phyloP scores from a whole-genome alignment of 768 basidiomycete genomes.

The Amanita rubescens region DNA sequence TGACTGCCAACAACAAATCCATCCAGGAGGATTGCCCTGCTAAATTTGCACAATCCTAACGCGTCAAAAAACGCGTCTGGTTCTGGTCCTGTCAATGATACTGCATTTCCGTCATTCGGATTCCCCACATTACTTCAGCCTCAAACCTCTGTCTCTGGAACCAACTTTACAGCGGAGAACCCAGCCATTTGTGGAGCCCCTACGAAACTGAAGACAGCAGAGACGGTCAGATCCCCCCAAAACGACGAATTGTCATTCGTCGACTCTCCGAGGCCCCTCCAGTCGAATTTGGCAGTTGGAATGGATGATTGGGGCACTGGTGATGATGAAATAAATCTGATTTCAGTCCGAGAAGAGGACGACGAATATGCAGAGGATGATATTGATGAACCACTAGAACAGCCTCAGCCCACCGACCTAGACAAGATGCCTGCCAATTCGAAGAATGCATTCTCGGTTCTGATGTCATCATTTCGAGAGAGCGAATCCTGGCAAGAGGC shows the following conservation, averaged over 20 bases:
- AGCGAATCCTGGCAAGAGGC: constrained; percentile 84
- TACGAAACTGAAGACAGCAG: not conserved
- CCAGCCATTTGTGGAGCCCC: not conserved
- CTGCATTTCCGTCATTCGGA: constrained; percentile 13
- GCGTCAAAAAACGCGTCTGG: not conserved
- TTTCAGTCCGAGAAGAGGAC: constrained; percentile 17
- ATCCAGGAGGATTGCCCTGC: not conserved
- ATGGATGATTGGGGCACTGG: constrained; percentile 51
- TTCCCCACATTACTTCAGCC: constrained; percentile 13
- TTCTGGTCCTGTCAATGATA: constrained; percentile 18
- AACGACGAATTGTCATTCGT: not conserved
- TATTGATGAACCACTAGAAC: constrained; percentile 6
- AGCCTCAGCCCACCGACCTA: not conserved
- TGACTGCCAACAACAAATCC: not conserved
- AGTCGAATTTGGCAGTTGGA: constrained; percentile 22
- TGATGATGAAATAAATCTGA: constrained; percentile 48
- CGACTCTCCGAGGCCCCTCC: not conserved
- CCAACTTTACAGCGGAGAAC: not conserved
- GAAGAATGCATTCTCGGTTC: constrained; percentile 57
- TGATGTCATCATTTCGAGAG: constrained; percentile 86
- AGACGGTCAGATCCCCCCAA: no score
- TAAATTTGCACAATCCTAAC: not conserved
- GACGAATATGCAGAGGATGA: constrained; percentile 15
- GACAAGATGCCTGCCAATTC: not conserved
- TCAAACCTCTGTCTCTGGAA: not conserved